Evolutionary conservation across 768 basidiomycete genomes (phyloP).

Genomic region (Lentinula lateritia): DNA sequence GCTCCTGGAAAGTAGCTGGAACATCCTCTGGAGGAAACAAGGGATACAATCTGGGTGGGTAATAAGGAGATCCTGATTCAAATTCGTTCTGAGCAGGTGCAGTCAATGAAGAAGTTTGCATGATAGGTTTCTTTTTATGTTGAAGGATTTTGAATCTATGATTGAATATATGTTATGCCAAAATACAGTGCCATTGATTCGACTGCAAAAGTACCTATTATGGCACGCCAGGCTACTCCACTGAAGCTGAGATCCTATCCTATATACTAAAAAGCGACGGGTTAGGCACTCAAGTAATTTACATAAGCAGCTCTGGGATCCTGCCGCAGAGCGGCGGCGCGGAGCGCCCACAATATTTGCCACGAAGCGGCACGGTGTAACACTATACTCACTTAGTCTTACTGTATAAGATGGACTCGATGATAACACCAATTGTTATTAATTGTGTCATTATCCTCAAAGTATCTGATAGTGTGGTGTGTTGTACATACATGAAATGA

Average conservation of each 20-base stretch:
- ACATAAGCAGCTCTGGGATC: too few species aligned
- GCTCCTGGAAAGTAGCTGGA: slow-evolving; percentile 23
- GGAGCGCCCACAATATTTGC: too few species aligned
- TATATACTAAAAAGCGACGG: too few species aligned
- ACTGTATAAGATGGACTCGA: too few species aligned
- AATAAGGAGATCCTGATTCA: slow-evolving; percentile 22
- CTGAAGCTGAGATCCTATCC: slow-evolving; percentile 55
- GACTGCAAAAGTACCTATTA: slow-evolving; percentile 52
- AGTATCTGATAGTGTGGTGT: too few species aligned
- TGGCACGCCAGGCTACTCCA: slow-evolving; percentile 77
- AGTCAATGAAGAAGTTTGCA: slow-evolving; percentile 1
- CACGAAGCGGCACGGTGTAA: too few species aligned
- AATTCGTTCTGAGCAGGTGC: background rate
- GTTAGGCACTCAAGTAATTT: too few species aligned
- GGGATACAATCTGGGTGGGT: slow-evolving; percentile 37
- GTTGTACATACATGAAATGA: too few species aligned
- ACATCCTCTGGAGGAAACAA: slow-evolving; percentile 22
- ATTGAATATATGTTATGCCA: slow-evolving; percentile 8
- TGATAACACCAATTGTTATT: too few species aligned
- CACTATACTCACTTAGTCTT: too few species aligned
- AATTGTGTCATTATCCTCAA: too few species aligned
- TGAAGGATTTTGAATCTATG: slow-evolving; percentile 67
- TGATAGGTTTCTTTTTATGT: slow-evolving; percentile 31
- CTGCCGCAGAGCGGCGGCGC: too few species aligned
- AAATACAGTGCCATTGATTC: slow-evolving; percentile 2